Evolutionary conservation across 108 stramenopile genomes (phyloP).

Genomic region (Skeletonema menzelii): DNA sequence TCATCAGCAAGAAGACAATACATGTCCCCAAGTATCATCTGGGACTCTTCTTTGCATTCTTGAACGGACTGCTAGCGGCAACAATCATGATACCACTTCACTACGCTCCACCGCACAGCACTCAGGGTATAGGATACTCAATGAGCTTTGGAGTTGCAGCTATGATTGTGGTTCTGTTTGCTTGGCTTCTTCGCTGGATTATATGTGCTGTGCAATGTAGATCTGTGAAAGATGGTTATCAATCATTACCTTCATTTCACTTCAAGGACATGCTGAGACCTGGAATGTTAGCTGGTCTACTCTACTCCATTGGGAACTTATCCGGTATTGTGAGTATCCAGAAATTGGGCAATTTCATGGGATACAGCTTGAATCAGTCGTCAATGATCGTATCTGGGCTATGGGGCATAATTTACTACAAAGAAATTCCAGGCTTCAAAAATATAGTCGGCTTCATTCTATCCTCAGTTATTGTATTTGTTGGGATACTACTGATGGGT

Average conservation of each 20-base stretch:
- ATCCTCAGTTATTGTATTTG: slow-evolving; percentile 12
- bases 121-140: slow-evolving; percentile 67
- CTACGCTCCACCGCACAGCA: slow-evolving; percentile 49
- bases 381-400: slow-evolving; percentile 52
- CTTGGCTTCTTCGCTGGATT: slow-evolving; percentile 65
- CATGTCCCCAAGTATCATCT: slow-evolving; percentile 39
- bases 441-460: slow-evolving; percentile 30
- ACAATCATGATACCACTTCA: slow-evolving; percentile 62
- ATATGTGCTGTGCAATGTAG: slow-evolving; percentile 8
- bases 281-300: slow-evolving; percentile 51
- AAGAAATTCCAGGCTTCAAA: slow-evolving; percentile 19
- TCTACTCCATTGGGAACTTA: slow-evolving; percentile 73
- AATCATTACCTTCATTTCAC: slow-evolving; percentile 63
- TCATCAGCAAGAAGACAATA: slow-evolving; percentile 14
- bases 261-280: slow-evolving; percentile 58
- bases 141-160: slow-evolving; percentile 79
- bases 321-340: slow-evolving; percentile 69
- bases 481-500: slow-evolving; percentile 28
- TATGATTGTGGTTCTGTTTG: slow-evolving; percentile 49
- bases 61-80: slow-evolving; percentile 56
- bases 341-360: slow-evolving; percentile 76
- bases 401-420: slow-evolving; percentile 31
- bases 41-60: slow-evolving; percentile 44
- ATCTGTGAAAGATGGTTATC: slow-evolving; percentile 46
- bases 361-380: slow-evolving; percentile 63